Percentiles rank a stretch among this genome's conserved stretches.
These are phyloP conservation scores for Arthrobotrys conoides DNA, from an alignment of 2,329 filamentous ascomycete genomes.

Conservation along the genomic window DNA sequence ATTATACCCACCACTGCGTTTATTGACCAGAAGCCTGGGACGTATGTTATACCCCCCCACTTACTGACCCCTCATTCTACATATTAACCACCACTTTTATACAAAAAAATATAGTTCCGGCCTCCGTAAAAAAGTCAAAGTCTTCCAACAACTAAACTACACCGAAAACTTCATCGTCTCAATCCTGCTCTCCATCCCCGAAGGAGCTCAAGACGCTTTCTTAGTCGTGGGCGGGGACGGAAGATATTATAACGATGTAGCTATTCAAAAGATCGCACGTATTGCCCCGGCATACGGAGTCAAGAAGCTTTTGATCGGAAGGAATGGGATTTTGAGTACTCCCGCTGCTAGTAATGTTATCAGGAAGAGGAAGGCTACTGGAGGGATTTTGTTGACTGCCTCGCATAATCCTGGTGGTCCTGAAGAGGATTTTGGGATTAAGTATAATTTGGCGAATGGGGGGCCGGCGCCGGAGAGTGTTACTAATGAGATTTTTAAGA, in stretches of 20 bases:
- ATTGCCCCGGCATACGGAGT: conserved; percentile 97
- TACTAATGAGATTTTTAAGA: conserved; percentile 97
- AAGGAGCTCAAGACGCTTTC: conserved; percentile 87
- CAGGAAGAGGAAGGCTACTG: conserved; percentile 92
- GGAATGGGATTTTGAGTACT: conserved; percentile 95
- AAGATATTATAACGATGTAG: conserved; percentile 96
- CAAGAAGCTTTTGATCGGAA: conserved; percentile 97
- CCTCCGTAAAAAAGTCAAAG: conserved; percentile 98
- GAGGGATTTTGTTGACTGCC: conserved; percentile 95
- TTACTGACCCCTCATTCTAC: background rate
- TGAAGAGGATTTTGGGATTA: conserved; percentile 97
- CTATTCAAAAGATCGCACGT: conserved; percentile 96
- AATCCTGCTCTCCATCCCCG: conserved; percentile 95
- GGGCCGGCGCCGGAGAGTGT: conserved; percentile 95
- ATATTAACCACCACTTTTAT: background rate
- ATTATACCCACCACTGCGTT: conserved; percentile 61
- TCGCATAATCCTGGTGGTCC: conserved; percentile 98
- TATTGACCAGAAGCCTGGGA: conserved; percentile 95
- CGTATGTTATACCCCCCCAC: conserved; percentile 76
- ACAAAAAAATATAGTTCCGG: conserved; percentile 77
- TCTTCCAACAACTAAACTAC: conserved; percentile 96
- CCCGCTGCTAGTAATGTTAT: conserved; percentile 97
- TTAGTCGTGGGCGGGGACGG: conserved; percentile 98
- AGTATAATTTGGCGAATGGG: conserved; percentile 98
- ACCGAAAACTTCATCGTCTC: conserved; percentile 95